phyloP scores from a whole-genome alignment of 108 stramenopile genomes.

The Bacterosira constricta region DNA sequence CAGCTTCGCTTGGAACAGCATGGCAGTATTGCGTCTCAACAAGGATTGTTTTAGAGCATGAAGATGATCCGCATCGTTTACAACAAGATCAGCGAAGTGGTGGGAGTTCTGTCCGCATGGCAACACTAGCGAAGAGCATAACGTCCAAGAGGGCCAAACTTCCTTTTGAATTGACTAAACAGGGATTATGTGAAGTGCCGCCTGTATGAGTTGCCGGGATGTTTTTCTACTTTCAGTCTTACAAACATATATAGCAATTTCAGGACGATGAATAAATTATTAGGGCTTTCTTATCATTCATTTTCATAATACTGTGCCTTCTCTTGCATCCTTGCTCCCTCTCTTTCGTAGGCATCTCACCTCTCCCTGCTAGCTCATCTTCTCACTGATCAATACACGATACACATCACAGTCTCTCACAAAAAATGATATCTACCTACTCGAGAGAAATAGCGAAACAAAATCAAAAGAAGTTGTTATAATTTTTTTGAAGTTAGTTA shows the following conservation, averaged over 20 bases:
- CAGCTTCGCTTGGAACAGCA: conserved; percentile 76
- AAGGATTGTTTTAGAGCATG: conserved; percentile 58
- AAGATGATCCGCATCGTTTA: conserved; percentile 44
- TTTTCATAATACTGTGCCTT: too few species aligned
- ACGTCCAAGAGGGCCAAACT: conserved; percentile 24
- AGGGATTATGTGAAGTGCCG: conserved; percentile 35
- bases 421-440: too few species aligned
- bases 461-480: too few species aligned
- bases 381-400: too few species aligned
- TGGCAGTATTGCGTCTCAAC: conserved; percentile 91
- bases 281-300: too few species aligned
- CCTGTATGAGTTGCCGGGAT: neutral
- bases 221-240: neutral
- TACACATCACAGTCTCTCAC: neutral
- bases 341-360: too few species aligned
- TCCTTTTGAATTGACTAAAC: conserved; percentile 21
- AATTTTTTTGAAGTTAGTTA: too few species aligned
- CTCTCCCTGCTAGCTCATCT: too few species aligned
- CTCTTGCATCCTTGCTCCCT: too few species aligned
- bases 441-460: too few species aligned
- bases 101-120: conserved; percentile 16
- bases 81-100: neutral
- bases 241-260: too few species aligned
- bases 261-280: too few species aligned
- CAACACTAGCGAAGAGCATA: conserved; percentile 48